Conservation (phyloP, 345 rosid species). For the Populus ilicifolia region DNA sequence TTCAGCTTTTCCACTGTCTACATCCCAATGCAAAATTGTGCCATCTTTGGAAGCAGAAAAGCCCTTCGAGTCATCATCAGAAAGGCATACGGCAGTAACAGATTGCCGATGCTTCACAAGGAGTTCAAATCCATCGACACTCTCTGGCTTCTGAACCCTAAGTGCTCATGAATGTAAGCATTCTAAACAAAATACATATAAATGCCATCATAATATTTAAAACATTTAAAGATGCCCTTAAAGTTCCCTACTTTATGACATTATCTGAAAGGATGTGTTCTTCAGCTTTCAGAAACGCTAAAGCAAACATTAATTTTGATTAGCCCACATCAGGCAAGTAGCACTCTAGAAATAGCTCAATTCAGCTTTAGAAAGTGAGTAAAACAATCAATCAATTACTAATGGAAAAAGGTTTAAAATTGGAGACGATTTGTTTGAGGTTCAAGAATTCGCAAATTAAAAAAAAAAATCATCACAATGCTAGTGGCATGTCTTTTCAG, state of each 20-base stretch:
- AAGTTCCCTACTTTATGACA: neutral
- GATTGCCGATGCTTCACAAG: constrained; percentile 69
- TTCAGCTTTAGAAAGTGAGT: neutral
- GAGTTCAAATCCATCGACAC: constrained; percentile 42
- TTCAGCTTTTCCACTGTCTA: constrained; percentile 58
- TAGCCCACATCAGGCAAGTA: neutral
- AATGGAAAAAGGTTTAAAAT: neutral
- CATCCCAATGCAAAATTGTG: constrained; percentile 80
- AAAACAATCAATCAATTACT: neutral
- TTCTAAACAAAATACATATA: neutral
- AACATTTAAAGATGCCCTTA: neutral
- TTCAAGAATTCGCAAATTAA: neutral
- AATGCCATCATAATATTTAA: neutral
- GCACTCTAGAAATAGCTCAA: neutral
- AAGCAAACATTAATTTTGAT: neutral
- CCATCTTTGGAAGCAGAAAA: constrained; percentile 96
- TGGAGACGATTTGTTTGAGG: neutral
- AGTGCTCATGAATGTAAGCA: constrained; percentile 14
- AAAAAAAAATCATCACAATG: neutral
- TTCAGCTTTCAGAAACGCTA: neutral
- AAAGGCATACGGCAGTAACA: constrained; percentile 76
- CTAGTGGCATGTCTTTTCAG: neutral
- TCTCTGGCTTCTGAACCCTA: constrained; percentile 72
- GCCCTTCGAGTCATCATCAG: constrained; percentile 82
- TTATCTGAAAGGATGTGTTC: neutral